Conservation (phyloP, 352 stramenopile genomes). For the Thalassiosira livingstoniorum region DNA sequence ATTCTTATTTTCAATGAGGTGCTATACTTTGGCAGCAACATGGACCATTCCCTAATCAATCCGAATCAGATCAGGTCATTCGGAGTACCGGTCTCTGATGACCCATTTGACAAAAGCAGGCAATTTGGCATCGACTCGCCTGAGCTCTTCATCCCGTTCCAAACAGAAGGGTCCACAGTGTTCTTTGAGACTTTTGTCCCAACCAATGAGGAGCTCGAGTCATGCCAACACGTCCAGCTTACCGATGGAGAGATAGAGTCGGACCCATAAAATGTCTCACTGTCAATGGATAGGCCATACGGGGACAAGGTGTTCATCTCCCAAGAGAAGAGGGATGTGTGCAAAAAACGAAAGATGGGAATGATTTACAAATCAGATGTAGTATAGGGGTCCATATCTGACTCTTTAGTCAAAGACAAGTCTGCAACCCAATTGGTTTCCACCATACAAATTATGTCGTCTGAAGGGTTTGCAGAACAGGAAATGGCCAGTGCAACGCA, state of each 20-base stretch:
- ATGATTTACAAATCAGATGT: no score
- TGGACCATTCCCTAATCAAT: slow-evolving; percentile 58
- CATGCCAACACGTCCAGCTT: slow-evolving; percentile 22
- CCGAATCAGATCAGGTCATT: slow-evolving; percentile 55
- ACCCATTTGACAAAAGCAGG: slow-evolving; percentile 25
- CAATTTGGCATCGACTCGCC: slow-evolving; percentile 35
- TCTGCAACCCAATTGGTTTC: no score
- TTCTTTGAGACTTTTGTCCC: slow-evolving; percentile 31
- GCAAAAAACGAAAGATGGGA: neutral
- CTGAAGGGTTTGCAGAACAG: neutral
- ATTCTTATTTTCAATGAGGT: slow-evolving; percentile 46
- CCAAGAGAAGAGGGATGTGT: neutral
- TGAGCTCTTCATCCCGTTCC: slow-evolving; percentile 30
- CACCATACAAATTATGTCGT: neutral
- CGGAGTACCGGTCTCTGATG: slow-evolving; percentile 39
- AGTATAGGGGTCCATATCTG: no score
- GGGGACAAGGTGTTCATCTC: neutral
- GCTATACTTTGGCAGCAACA: slow-evolving; percentile 33
- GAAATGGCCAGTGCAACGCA: neutral
- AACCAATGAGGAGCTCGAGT: slow-evolving; percentile 20
- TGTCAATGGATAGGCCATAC: neutral
- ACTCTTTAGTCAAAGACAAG: neutral
- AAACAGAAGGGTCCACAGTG: slow-evolving; percentile 24
- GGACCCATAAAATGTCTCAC: slow-evolving; percentile 25
- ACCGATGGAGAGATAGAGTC: slow-evolving; percentile 26